Evolutionary conservation across 805 yeast genomes (phyloP), one percentile per base, ranked within the genome.

Genomic region (Isabelozyma pseudorhagii): DNA sequence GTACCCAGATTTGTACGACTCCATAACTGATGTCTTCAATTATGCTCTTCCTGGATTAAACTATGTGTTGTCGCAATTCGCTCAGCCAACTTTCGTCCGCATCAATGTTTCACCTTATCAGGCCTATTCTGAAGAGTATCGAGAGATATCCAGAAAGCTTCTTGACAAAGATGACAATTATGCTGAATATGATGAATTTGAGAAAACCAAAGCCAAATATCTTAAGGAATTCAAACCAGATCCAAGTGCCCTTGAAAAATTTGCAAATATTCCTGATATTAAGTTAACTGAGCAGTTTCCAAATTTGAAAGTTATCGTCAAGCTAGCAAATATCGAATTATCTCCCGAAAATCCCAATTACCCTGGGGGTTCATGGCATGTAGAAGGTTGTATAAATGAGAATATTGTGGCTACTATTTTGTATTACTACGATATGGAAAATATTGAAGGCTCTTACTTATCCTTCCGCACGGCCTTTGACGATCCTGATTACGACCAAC

Each of bases 331-430:
- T 50, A 74, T 74, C 43, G 69, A 68, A 46, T 56, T 74, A 45
- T 69, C 74, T 1, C 77, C 78, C 0, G 74, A 72, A 42, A 66
- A 64, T 27, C 73, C 77, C 1, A 46, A 45, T 2, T 74, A 73
- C 46, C 47, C 54, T 2, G 78, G 78, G 3, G 77, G 78, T 0
- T 52, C 71, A 2, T 74, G 78, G 78, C 78, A 74, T 48, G 66
- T 73, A 1, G 77, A 74, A 54, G 79, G 78, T 0, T 61, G 72
- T 7, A 62, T 64, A 21, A 69, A 68, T 50, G 79, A 74, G 53
- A 69, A 70, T 49, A 73, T 74, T 42, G 68, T 74, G 6, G 77
- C 77, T 2, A 71, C 77, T 2, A 60, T 67, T 4, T 54, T 73
- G 34, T 74, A 71, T 54, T 74, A 73, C 52, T 72, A 71, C 48